Conservation (phyloP, 2,329 filamentous ascomycete genomes). For the Zymoseptoria brevis region DNA sequence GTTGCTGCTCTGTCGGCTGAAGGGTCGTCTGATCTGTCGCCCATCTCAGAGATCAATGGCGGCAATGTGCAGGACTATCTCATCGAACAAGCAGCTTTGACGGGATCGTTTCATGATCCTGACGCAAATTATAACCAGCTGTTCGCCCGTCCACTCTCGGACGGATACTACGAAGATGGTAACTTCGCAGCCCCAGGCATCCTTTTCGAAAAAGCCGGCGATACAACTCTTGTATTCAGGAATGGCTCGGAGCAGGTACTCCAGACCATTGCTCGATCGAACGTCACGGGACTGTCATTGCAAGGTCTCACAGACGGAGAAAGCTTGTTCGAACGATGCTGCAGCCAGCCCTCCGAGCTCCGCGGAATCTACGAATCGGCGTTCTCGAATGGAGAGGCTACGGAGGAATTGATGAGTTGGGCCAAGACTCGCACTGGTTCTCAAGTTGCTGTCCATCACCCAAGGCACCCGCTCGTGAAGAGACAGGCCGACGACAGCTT, state of each 20-base stretch:
- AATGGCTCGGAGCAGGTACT: conserved; percentile 1
- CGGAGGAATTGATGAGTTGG: not conserved
- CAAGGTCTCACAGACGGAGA: conserved; percentile 32
- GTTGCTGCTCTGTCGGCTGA: conserved; percentile 7
- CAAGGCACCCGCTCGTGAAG: conserved; percentile 6
- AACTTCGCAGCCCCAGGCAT: not conserved
- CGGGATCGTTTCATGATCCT: conserved; percentile 31
- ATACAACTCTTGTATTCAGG: not conserved
- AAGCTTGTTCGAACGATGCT: conserved; percentile 36
- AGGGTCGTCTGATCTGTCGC: conserved; percentile 26
- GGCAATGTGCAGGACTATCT: conserved; percentile 29
- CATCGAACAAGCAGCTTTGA: conserved; percentile 25
- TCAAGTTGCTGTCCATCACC: not conserved
- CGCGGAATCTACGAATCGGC: not conserved
- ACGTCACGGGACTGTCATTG: conserved; percentile 12
- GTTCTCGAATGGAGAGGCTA: not conserved
- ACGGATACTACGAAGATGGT: not conserved
- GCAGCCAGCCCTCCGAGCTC: conserved; percentile 6
- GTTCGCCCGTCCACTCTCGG: conserved; percentile 29
- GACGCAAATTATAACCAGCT: conserved; percentile 36
- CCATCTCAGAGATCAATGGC: conserved; percentile 33
- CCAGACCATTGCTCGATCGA: not conserved
- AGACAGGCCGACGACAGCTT: conserved; percentile 1
- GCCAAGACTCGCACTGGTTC: not conserved
- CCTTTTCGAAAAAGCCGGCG: not conserved